A percentile compares a stretch with the other conserved stretches of the same genome.
Conservation (phyloP, 257 asterid species). For the Solanum rostratum region DNA sequence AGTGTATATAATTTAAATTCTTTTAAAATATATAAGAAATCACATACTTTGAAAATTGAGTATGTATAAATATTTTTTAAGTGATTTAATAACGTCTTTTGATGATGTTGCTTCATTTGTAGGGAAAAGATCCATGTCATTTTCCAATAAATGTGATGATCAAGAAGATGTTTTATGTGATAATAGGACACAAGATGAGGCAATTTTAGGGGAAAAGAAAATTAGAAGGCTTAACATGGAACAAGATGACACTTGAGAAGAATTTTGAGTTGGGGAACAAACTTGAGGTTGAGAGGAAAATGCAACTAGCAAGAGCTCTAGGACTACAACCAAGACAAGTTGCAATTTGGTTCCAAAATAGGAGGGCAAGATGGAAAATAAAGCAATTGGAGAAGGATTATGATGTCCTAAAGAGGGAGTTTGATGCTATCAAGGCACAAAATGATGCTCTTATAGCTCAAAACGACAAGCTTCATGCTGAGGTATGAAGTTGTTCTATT, state of each 20-base stretch:
- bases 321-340: slow-evolving; percentile 55
- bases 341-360: slow-evolving; percentile 61
- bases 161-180: slow-evolving; percentile 35
- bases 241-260: slow-evolving; percentile 53
- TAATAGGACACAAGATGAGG: slow-evolving; percentile 28
- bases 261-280: slow-evolving; percentile 47
- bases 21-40: neutral
- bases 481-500: slow-evolving; percentile 9
- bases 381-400: slow-evolving; percentile 55
- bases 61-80: neutral
- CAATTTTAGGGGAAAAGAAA: slow-evolving; percentile 28
- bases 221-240: slow-evolving; percentile 45
- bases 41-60: neutral
- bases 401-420: slow-evolving; percentile 34
- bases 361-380: slow-evolving; percentile 57
- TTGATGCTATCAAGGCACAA: slow-evolving; percentile 42
- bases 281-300: slow-evolving; percentile 50
- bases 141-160: slow-evolving; percentile 8
- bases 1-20: neutral
- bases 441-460: slow-evolving; percentile 47
- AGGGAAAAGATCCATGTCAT: slow-evolving; percentile 29
- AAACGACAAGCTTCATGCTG: slow-evolving; percentile 38
- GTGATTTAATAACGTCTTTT: neutral
- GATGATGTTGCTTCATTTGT: slow-evolving; percentile 16
- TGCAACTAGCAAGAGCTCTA: slow-evolving; percentile 47